Percentiles rank a stretch among this genome's conserved stretches.
Conservation (phyloP, 2,329 filamentous ascomycete species). For the Lachnellula subtilissima region DNA sequence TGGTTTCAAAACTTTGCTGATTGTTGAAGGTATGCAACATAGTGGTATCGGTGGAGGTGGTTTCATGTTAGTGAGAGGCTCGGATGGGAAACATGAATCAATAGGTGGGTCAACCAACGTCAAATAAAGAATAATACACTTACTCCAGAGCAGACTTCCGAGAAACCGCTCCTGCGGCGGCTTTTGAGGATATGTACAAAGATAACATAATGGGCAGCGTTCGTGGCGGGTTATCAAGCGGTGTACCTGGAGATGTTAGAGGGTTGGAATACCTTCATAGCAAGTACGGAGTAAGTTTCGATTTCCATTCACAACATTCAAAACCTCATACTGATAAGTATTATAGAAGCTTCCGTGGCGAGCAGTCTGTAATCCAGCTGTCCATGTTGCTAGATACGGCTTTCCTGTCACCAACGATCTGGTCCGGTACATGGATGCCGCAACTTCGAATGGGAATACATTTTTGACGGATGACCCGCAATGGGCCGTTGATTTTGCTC, state of each 20-base stretch:
- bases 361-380: constrained; percentile 67
- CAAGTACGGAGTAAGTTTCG: constrained; percentile 55
- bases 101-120: constrained; percentile 40
- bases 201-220: constrained; percentile 64
- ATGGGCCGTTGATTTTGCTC: constrained; percentile 67
- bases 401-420: constrained; percentile 71
- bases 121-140: neutral
- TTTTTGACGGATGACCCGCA: constrained; percentile 57
- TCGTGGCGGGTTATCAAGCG: constrained; percentile 66
- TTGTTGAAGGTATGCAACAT: constrained; percentile 61
- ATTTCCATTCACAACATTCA: neutral
- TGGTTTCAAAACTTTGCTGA: constrained; percentile 5
- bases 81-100: constrained; percentile 73
- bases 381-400: constrained; percentile 67
- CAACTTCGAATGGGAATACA: constrained; percentile 40
- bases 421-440: constrained; percentile 63
- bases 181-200: constrained; percentile 79
- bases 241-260: constrained; percentile 68
- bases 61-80: constrained; percentile 74
- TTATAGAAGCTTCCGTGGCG: constrained; percentile 60
- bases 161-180: constrained; percentile 78
- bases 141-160: constrained; percentile 60
- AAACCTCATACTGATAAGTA: neutral
- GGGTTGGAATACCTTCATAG: constrained; percentile 75
- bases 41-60: constrained; percentile 84